A percentile compares a stretch with the other conserved stretches of the same genome.
phyloP scores from a whole-genome alignment of 192 early-diverging fungal species.

The Backusella mclennaniae region DNA sequence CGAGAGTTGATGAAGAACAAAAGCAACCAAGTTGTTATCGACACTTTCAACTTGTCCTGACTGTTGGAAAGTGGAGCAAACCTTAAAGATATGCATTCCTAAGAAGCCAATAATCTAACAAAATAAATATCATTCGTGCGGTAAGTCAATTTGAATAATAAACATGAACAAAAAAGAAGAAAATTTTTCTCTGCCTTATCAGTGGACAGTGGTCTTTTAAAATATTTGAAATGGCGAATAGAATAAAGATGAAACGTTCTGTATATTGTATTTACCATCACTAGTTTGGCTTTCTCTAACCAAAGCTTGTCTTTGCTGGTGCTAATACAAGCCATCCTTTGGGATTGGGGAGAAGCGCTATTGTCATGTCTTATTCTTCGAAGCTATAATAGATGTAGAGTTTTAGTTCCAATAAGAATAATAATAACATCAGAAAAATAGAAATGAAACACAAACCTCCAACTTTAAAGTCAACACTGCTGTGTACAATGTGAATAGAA shows the following conservation, averaged over 20 bases:
- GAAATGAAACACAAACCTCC: slow-evolving; percentile 50
- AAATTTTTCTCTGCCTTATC: slow-evolving; percentile 26
- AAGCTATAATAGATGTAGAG: neutral
- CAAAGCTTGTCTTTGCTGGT: neutral
- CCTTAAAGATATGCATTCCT: slow-evolving; percentile 60
- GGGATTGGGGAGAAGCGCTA: neutral
- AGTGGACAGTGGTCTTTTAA: slow-evolving; percentile 8
- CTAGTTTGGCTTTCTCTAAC: slow-evolving; percentile 43
- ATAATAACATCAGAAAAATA: slow-evolving; percentile 11
- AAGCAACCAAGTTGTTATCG: slow-evolving; percentile 32
- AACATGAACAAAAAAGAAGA: slow-evolving; percentile 60
- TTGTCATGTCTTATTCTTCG: neutral
- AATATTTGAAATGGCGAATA: slow-evolving; percentile 22
- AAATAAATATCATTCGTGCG: slow-evolving; percentile 21
- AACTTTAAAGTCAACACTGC: slow-evolving; percentile 86
- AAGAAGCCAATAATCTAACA: slow-evolving; percentile 58
- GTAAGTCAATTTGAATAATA: slow-evolving; percentile 54
- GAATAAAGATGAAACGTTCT: neutral
- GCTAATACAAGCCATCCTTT: neutral
- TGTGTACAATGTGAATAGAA: slow-evolving; percentile 84
- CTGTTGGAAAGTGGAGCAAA: slow-evolving; percentile 51
- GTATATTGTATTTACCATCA: slow-evolving; percentile 35
- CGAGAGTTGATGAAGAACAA: slow-evolving; percentile 42
- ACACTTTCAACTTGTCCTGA: slow-evolving; percentile 39
- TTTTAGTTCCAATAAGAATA: neutral